phyloP scores from a whole-genome alignment of 2,329 filamentous ascomycete species.

The Fusarium bactridioides region DNA sequence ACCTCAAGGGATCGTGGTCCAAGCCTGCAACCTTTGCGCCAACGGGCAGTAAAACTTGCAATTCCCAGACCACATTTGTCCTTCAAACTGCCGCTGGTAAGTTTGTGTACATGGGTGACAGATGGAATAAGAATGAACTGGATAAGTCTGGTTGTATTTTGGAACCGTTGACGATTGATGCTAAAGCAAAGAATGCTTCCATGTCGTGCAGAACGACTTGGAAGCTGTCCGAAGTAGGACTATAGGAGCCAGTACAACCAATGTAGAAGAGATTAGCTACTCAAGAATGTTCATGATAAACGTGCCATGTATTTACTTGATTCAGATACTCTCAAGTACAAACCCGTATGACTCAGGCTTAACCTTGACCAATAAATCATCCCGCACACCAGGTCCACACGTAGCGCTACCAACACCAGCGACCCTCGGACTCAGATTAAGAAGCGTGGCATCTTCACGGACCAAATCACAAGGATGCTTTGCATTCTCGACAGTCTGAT shows the following conservation, averaged over 20 bases:
- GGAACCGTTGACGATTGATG: background rate
- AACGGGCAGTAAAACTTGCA: background rate
- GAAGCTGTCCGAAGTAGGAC: background rate
- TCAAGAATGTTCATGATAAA: too few species aligned
- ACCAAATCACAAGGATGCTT: conserved; percentile 6
- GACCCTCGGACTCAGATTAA: background rate
- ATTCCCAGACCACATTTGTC: background rate
- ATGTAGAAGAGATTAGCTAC: fast-evolving
- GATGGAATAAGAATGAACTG: background rate
- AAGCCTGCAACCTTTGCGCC: background rate
- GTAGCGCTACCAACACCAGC: conserved; percentile 14
- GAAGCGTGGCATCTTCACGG: background rate
- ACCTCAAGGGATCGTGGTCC: background rate
- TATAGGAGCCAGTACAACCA: background rate
- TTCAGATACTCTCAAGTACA: background rate
- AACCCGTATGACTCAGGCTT: background rate
- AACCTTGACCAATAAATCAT: background rate
- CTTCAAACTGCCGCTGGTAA: background rate
- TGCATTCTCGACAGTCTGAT: background rate
- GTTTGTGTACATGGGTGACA: background rate
- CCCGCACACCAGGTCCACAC: conserved; percentile 8
- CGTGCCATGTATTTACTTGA: background rate
- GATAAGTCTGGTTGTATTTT: background rate
- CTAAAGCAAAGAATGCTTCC: background rate
- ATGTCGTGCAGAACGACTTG: background rate